Conservation (phyloP, 805 yeast genomes). For the Candida coquimbonensis region DNA sequence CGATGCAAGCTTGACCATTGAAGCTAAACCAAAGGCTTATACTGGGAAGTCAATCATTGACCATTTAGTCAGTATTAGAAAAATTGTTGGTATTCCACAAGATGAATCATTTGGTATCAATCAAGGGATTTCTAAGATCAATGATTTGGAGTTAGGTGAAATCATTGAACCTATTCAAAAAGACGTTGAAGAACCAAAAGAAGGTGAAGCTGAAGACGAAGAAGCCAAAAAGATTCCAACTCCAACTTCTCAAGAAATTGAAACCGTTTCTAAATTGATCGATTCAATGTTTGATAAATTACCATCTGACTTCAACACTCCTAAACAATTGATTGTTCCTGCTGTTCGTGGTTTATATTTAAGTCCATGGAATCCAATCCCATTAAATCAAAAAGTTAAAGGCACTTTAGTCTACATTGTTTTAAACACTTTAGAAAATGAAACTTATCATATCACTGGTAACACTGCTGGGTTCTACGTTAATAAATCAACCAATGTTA, state of each 20-base stretch:
- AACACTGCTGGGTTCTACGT: conserved; percentile 74
- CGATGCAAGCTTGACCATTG: conserved; percentile 31
- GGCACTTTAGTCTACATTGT: conserved; percentile 81
- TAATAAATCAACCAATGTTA: conserved; percentile 57
- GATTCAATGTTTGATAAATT: conserved; percentile 14
- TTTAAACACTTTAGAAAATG: conserved; percentile 75
- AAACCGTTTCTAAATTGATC: conserved; percentile 15
- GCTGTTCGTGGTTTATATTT: conserved; percentile 53
- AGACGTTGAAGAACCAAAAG: conserved; percentile 12
- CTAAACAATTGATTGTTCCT: conserved; percentile 23
- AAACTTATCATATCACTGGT: conserved; percentile 70
- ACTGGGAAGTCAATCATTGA: conserved; percentile 51
- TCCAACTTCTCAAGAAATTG: conserved; percentile 21
- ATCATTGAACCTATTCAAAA: conserved; percentile 10
- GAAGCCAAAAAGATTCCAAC: conserved; percentile 12
- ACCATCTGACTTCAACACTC: conserved; percentile 17
- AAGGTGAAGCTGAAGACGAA: conserved; percentile 1
- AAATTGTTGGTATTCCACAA: conserved; percentile 46
- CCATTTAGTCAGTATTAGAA: conserved; percentile 61
- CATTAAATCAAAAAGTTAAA: conserved; percentile 47
- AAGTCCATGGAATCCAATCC: conserved; percentile 85
- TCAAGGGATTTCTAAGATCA: conserved; percentile 45
- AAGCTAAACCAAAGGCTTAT: conserved; percentile 49
- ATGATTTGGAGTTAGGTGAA: conserved; percentile 31
- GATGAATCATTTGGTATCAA: conserved; percentile 33